Conservation (phyloP, 2,329 filamentous ascomycete genomes). For the Ceratocystis diversiconidia region DNA sequence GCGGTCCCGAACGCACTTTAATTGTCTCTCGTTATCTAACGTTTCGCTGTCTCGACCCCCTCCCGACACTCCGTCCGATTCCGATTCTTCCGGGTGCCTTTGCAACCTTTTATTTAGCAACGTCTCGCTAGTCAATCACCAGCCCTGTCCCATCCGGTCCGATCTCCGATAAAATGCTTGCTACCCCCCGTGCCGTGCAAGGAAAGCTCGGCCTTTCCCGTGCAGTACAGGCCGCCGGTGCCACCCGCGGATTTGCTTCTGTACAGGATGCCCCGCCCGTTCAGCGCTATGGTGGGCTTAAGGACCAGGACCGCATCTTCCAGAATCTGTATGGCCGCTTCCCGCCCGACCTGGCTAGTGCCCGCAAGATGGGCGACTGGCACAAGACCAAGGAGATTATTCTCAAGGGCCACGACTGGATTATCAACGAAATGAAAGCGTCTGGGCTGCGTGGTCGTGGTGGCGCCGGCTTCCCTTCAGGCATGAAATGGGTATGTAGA, state of each 20-base stretch:
- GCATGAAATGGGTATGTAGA: conserved; percentile 85
- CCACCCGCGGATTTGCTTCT: conserved; percentile 59
- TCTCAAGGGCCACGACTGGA: conserved; percentile 91
- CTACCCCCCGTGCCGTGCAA: conserved; percentile 30
- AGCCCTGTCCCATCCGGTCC: conserved; percentile 22
- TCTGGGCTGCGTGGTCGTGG: conserved; percentile 91
- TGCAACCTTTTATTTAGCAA: not conserved
- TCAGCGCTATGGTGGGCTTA: conserved; percentile 71
- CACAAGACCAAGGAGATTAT: conserved; percentile 99
- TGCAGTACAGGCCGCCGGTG: conserved; percentile 29
- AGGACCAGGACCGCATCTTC: conserved; percentile 97
- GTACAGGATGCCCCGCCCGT: conserved; percentile 51
- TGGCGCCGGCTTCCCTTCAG: conserved; percentile 94
- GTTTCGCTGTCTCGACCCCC: not conserved
- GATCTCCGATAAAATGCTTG: conserved; percentile 29
- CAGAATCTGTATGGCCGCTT: conserved; percentile 95
- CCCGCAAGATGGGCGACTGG: conserved; percentile 98
- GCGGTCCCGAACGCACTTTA: not conserved
- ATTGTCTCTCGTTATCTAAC: not conserved
- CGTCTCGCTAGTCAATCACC: conserved; percentile 12
- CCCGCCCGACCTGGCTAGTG: conserved; percentile 79
- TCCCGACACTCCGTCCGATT: not conserved
- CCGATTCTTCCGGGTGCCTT: not conserved
- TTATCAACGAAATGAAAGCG: conserved; percentile 93
- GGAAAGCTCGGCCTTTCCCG: conserved; percentile 24